Percentiles rank a stretch among this genome's conserved stretches.
Evolutionary conservation across 495 filamentous ascomycete genomes (phyloP).

Genomic region (Neurospora pannonica): DNA sequence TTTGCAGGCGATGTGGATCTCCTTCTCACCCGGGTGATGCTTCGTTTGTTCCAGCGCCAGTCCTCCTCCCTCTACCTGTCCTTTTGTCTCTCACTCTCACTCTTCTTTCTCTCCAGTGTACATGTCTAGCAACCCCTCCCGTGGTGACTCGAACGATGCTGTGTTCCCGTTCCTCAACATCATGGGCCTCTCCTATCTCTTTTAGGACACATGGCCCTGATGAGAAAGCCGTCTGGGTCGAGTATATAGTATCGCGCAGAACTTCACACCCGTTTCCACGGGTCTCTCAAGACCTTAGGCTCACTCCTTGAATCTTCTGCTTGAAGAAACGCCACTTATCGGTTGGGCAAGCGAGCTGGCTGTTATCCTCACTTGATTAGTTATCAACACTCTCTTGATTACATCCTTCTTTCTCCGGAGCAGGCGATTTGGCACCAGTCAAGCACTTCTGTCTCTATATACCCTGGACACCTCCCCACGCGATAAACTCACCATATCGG

Average conservation of each 20-base stretch:
- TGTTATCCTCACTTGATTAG: neutral
- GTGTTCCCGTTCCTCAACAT: slow-evolving; percentile 12
- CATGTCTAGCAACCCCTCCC: neutral
- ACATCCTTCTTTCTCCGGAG: neutral
- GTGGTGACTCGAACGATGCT: slow-evolving; percentile 5
- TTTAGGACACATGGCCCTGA: neutral
- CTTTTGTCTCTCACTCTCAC: neutral
- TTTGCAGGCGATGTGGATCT: neutral
- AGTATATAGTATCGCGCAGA: slow-evolving; percentile 17
- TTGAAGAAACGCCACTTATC: neutral
- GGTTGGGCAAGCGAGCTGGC: neutral
- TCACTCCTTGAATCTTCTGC: neutral
- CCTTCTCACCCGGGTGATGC: neutral
- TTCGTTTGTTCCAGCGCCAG: neutral
- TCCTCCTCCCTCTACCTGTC: neutral
- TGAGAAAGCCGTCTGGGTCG: neutral
- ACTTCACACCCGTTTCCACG: slow-evolving; percentile 13
- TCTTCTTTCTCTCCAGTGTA: neutral
- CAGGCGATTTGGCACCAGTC: neutral
- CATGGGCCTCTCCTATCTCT: neutral
- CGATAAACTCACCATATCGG: neutral
- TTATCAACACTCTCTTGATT: neutral
- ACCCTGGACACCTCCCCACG: neutral
- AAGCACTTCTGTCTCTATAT: neutral
- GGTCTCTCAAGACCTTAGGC: neutral